Evolutionary conservation across 441 rosid genomes (phyloP).

Genomic region (Pelargonium citronellum): DNA sequence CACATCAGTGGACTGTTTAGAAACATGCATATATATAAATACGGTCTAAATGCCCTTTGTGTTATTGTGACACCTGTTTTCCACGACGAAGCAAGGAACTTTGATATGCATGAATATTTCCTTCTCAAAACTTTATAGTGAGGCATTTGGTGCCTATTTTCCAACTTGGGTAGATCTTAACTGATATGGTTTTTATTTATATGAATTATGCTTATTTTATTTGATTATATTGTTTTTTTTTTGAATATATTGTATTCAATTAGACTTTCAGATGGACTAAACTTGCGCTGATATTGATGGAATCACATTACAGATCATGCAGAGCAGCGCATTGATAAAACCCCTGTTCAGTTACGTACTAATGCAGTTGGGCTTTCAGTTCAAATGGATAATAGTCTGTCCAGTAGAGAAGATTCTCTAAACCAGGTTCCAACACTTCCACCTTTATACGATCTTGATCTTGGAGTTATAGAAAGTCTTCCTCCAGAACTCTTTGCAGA

Average conservation of each 20-base stretch:
- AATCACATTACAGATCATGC: constrained; percentile 38
- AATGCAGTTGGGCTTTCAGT: constrained; percentile 29
- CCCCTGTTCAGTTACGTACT: constrained; percentile 26
- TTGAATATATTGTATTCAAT: neutral
- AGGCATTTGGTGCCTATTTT: neutral
- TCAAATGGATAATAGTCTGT: constrained; percentile 29
- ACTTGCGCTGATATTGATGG: constrained; percentile 14
- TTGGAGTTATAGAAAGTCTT: constrained; percentile 74
- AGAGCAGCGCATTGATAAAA: constrained; percentile 26
- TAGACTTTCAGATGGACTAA: neutral
- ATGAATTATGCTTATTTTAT: neutral
- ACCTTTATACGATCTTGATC: constrained; percentile 61
- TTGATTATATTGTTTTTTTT: neutral
- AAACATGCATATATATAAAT: neutral
- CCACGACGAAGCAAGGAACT: neutral
- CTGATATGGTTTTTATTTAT: too few species aligned
- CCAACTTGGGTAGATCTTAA: neutral
- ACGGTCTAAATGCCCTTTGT: neutral
- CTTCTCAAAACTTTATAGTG: neutral
- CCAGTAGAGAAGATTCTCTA: constrained; percentile 23
- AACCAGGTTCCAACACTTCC: constrained; percentile 46
- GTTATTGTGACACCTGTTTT: neutral
- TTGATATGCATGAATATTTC: constrained; percentile 2
- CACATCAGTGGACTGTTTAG: neutral
- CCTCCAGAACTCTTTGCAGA: constrained; percentile 78